Evolutionary conservation across 2,329 filamentous ascomycete species (phyloP).

Genomic region (Trichoderma simmonsii): DNA sequence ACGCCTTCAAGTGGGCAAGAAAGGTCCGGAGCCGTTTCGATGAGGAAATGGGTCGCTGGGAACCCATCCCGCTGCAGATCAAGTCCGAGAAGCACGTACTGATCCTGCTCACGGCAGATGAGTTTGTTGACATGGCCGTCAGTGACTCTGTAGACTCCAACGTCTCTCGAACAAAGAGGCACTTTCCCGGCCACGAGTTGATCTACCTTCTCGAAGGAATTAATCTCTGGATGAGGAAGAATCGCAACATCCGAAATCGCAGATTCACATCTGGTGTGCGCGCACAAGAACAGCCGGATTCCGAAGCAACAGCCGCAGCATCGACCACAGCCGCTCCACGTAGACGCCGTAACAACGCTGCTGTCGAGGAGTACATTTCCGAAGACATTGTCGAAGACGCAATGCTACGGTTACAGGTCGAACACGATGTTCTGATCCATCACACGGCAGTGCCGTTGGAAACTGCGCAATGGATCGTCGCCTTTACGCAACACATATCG

Average conservation of each 20-base stretch:
- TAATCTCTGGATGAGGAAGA: constrained; percentile 63
- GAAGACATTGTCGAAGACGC: constrained; percentile 70
- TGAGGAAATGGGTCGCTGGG: constrained; percentile 60
- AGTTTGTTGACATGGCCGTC: constrained; percentile 62
- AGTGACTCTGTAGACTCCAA: constrained; percentile 56
- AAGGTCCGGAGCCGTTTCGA: constrained; percentile 64
- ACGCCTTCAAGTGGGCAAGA: constrained; percentile 65
- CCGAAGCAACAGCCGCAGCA: constrained; percentile 19
- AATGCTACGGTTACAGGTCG: constrained; percentile 65
- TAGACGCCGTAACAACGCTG: constrained; percentile 41
- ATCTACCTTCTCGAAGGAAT: constrained; percentile 75
- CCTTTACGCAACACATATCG: constrained; percentile 76
- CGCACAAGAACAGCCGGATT: constrained; percentile 31
- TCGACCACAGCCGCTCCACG: constrained; percentile 22
- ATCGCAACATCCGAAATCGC: constrained; percentile 63
- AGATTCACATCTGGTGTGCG: constrained; percentile 65
- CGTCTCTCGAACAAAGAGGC: constrained; percentile 51
- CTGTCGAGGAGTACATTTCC: constrained; percentile 51
- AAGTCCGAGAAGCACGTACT: constrained; percentile 59
- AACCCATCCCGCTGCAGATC: constrained; percentile 54
- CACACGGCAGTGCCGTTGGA: constrained; percentile 60
- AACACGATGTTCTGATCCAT: constrained; percentile 65
- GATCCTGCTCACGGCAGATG: constrained; percentile 58
- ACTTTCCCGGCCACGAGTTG: constrained; percentile 51
- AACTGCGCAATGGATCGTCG: constrained; percentile 68